Percentiles rank a stretch among this genome's conserved stretches.
These are phyloP conservation scores for Coemansia sp. DNA, from an alignment of 192 early-diverging fungal species.

Conservation along the genomic window DNA sequence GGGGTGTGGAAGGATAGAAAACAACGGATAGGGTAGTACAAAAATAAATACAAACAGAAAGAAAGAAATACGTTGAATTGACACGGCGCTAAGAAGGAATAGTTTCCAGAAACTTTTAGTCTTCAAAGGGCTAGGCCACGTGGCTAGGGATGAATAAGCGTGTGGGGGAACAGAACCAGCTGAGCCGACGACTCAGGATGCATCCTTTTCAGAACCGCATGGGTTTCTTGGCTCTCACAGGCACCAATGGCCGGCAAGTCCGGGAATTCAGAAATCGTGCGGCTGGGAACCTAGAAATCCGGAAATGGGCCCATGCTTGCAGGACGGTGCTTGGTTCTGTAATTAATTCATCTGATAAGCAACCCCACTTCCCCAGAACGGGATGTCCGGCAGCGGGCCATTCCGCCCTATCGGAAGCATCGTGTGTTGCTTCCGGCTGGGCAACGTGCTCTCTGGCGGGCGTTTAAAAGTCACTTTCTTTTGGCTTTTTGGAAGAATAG, in stretches of 20 bases:
- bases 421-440: neutral
- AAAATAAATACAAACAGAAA: too few relatives aligned
- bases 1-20: neutral
- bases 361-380: neutral
- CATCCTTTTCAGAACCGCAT: too few relatives aligned
- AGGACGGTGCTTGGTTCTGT: neutral
- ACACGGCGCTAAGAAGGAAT: too few relatives aligned
- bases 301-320: neutral
- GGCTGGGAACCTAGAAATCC: slow-evolving; percentile 2
- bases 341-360: slow-evolving; percentile 9
- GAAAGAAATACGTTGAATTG: too few relatives aligned
- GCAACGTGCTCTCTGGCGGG: neutral
- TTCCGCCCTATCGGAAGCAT: neutral
- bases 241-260: too few relatives aligned
- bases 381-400: neutral
- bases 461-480: neutral
- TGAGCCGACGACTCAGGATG: too few relatives aligned
- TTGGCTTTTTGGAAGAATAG: neutral
- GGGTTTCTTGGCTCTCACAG: too few relatives aligned
- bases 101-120: too few relatives aligned
- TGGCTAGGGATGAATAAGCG: neutral
- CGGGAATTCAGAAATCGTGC: neutral
- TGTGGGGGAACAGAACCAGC: too few relatives aligned
- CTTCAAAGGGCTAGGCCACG: neutral
- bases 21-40: too few relatives aligned